phyloP scores from a whole-genome alignment of 2,329 filamentous ascomycete genomes.

The Pseudocercospora fijiensis region DNA sequence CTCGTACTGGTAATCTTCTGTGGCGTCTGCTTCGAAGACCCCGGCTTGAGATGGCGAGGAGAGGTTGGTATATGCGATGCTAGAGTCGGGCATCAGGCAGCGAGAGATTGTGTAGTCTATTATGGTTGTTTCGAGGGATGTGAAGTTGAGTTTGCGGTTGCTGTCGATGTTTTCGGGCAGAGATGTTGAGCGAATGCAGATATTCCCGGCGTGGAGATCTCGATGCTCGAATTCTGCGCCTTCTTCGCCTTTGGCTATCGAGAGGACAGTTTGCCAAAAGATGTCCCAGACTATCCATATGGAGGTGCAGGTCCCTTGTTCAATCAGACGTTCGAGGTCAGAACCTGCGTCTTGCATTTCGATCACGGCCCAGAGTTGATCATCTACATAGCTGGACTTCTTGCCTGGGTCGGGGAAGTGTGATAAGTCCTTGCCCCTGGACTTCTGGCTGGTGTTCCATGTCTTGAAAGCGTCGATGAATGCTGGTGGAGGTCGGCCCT shows the following conservation, averaged over 20 bases:
- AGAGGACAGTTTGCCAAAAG: constrained; percentile 65
- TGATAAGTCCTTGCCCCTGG: constrained; percentile 43
- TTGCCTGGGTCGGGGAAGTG: constrained; percentile 58
- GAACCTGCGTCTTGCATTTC: constrained; percentile 66
- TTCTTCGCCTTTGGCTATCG: constrained; percentile 61
- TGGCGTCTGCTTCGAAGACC: constrained; percentile 50
- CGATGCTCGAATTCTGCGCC: constrained; percentile 63
- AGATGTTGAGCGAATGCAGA: constrained; percentile 51
- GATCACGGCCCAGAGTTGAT: constrained; percentile 62
- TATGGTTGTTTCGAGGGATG: constrained; percentile 60
- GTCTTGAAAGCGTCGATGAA: constrained; percentile 51
- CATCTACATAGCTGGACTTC: constrained; percentile 53
- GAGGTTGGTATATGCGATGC: constrained; percentile 49
- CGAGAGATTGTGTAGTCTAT: constrained; percentile 69
- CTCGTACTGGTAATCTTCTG: constrained; percentile 55
- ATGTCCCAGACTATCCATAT: constrained; percentile 59
- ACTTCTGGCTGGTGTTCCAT: constrained; percentile 46
- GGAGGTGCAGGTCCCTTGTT: constrained; percentile 39
- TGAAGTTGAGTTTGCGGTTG: constrained; percentile 50
- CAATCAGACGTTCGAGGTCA: constrained; percentile 50
- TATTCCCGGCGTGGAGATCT: constrained; percentile 66
- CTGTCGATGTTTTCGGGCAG: constrained; percentile 26
- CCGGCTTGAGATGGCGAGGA: constrained; percentile 44
- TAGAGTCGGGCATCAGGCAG: constrained; percentile 47
- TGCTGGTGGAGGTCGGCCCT: constrained; percentile 54